Percentiles rank a stretch among this genome's conserved stretches.
These are phyloP conservation scores for Yamadazyma sp. DNA, from an alignment of 805 yeast species.

Conservation along the genomic window DNA sequence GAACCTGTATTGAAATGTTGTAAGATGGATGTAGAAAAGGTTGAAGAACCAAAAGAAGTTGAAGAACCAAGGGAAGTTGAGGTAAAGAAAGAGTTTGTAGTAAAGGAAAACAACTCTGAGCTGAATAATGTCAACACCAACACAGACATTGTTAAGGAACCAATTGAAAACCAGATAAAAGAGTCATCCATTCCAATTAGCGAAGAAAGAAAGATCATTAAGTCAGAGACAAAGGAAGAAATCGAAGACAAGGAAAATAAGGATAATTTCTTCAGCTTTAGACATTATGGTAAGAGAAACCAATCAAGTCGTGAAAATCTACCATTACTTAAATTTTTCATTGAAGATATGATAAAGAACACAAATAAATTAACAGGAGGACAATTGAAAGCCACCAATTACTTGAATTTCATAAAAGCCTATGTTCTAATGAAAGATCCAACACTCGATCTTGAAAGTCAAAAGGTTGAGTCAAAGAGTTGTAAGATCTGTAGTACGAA, in stretches of 20 bases:
- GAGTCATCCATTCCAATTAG: background rate
- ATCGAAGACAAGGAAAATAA: background rate
- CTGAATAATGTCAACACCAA: too few species aligned
- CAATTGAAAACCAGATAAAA: slow-evolving; percentile 5
- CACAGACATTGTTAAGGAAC: too few species aligned
- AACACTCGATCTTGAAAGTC: background rate
- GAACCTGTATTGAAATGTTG: slow-evolving; percentile 45
- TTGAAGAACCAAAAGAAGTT: too few species aligned
- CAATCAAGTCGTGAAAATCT: slow-evolving; percentile 22
- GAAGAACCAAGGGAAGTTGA: too few species aligned
- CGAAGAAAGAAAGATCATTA: background rate
- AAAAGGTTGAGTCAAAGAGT: background rate
- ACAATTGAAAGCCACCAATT: slow-evolving; percentile 5
- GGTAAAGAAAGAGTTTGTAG: too few species aligned
- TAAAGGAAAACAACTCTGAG: too few species aligned
- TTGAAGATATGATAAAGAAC: slow-evolving; percentile 29
- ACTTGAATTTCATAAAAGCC: slow-evolving; percentile 2
- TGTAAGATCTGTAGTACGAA: slow-evolving; percentile 1
- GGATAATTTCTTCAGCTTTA: slow-evolving; percentile 21
- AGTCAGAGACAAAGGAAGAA: background rate
- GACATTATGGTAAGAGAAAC: slow-evolving; percentile 27
- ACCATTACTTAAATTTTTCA: slow-evolving; percentile 40
- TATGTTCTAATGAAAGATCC: slow-evolving; percentile 1
- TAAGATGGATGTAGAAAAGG: slow-evolving; percentile 26
- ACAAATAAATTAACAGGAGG: slow-evolving; percentile 21